Evolutionary conservation across 495 filamentous ascomycete species (phyloP), one percentile per base, ranked within the genome.

Genomic region (Rostrohypoxylon terebratum): DNA sequence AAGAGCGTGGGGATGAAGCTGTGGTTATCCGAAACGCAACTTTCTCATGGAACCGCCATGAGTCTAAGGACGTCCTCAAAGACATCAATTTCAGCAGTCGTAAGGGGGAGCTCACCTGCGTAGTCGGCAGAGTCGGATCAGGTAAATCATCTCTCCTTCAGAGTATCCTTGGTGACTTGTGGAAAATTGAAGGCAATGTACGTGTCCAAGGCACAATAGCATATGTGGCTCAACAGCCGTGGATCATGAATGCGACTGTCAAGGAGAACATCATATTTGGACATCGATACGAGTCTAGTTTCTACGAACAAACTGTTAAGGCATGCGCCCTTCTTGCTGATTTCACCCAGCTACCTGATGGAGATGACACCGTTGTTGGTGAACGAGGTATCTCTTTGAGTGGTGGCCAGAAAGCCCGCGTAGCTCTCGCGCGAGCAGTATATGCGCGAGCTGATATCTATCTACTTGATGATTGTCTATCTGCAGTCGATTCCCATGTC

Each of bases 381-480:
- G 96, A 99, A 81, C 90, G 97, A 69, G 96, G 96, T 16, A 99
- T 99, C 36, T 98, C 96, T 4, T 86, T 99, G 38, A 98, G 95
- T 54, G 96, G 96, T 65, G 96, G 96, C 40, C 96, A 99, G 80
- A 98, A 96, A 81, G 96, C 96, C 63, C 90, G 96, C 14, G 84
- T 99, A 73, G 96, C 94, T n/a, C 85, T 99, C 59, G 96, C 96
- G 13, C 87, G 96, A 77, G 96, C 96, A 53, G 96, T 99, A 1
- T 99, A 99, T 78, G 95, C 96, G 63, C 88, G 96, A 70, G 93
- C 96, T n/a, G 96, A 99, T 81, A 88, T 99, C 64, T 99, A 98
- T 72, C 83, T 99, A 11, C 84, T 99, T 5, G 96, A 99, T 75
- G 96, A 99, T 78, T 90, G 92, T 65, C 84, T 99, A 18, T 98